Percentiles rank a stretch among this genome's conserved stretches.
Conservation (phyloP, 225 moss, liverwort and hornwort genomes). For the Asterella californica region DNA sequence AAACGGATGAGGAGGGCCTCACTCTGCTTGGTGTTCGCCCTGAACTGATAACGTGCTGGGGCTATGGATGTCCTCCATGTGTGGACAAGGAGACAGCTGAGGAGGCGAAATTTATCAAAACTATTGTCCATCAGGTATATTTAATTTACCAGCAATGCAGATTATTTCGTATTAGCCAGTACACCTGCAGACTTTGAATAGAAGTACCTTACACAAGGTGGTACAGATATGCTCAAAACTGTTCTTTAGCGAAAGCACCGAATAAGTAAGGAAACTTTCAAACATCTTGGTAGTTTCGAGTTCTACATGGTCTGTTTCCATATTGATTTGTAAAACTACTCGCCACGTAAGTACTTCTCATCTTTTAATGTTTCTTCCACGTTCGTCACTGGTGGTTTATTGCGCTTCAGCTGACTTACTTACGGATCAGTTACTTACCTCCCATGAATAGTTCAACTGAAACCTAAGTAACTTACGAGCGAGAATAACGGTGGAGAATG, state of each 20-base stretch:
- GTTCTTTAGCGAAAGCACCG: no score
- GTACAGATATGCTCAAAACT: no score
- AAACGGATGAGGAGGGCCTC: conserved; percentile 42
- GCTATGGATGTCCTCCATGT: conserved; percentile 83
- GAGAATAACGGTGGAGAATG: background rate
- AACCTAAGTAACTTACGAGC: background rate
- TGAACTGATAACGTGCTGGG: conserved; percentile 72
- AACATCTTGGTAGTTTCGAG: no score
- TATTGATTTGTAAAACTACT: no score
- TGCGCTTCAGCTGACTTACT: no score
- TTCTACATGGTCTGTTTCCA: no score
- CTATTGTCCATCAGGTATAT: conserved; percentile 74
- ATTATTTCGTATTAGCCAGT: background rate
- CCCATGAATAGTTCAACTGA: background rate
- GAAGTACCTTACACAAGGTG: no score
- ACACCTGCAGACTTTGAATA: background rate
- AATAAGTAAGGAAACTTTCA: no score
- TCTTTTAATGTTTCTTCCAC: no score
- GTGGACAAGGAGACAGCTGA: conserved; percentile 57
- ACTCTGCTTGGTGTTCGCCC: conserved; percentile 55
- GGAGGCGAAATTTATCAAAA: conserved; percentile 50
- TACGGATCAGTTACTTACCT: no score
- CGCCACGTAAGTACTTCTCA: no score
- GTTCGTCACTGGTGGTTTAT: no score
- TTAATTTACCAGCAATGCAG: background rate